Evolutionary conservation across 371 early-diverging fungal genomes (phyloP).

Genomic region (Mucor plumbeus): DNA sequence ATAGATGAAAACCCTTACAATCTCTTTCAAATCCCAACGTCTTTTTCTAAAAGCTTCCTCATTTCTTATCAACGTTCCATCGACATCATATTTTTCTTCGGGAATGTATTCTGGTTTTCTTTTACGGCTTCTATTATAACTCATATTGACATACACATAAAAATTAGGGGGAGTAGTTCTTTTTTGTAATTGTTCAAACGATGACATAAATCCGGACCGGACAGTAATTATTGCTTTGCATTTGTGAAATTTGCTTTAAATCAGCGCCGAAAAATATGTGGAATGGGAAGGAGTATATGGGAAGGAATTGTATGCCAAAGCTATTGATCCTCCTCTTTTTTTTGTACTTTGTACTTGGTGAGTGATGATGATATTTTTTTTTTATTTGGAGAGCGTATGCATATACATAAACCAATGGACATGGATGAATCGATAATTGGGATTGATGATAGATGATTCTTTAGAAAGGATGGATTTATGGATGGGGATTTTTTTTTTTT

Average conservation of each 20-base stretch:
- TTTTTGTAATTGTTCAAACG: too few species aligned
- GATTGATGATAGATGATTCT: too few species aligned
- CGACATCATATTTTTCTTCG: slow-evolving; percentile 46
- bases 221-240: not conserved
- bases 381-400: too few species aligned
- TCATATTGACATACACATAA: not conserved
- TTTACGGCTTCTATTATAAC: slow-evolving; percentile 13
- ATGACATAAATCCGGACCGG: not conserved
- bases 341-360: slow-evolving; percentile 43
- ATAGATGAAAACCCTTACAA: slow-evolving; percentile 31
- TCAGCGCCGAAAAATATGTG: slow-evolving; percentile 6
- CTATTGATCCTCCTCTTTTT: slow-evolving; percentile 28
- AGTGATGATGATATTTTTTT: slow-evolving; percentile 11
- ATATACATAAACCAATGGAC: too few species aligned
- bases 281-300: slow-evolving; percentile 12
- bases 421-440: too few species aligned
- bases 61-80: slow-evolving; percentile 43
- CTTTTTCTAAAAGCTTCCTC: slow-evolving; percentile 34
- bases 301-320: not conserved
- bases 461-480: too few species aligned
- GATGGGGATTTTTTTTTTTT: too few species aligned
- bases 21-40: slow-evolving; percentile 47
- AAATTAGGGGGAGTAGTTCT: too few species aligned
- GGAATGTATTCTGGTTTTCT: slow-evolving; percentile 34
- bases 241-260: not conserved